These are phyloP conservation scores for Endoconidiophora laricicola DNA, from an alignment of 2,329 filamentous ascomycete genomes.

Conservation along the genomic window DNA sequence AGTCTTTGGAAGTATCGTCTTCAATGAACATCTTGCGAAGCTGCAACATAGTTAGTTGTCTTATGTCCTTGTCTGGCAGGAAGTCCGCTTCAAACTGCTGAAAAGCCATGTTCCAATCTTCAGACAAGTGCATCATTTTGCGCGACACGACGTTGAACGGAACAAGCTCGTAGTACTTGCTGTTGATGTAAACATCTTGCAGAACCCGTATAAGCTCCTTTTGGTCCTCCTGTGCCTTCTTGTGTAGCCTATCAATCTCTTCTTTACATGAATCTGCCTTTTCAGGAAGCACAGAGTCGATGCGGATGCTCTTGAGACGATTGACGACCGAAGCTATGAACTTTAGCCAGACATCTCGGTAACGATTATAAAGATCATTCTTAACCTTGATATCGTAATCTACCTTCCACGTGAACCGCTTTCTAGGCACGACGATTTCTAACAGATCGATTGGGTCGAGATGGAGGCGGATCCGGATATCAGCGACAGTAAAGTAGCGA, in stretches of 20 bases:
- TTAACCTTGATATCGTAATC: slow-evolving; percentile 84
- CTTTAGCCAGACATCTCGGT: slow-evolving; percentile 64
- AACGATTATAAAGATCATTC: slow-evolving; percentile 73
- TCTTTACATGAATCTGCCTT: slow-evolving; percentile 66
- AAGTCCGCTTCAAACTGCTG: slow-evolving; percentile 83
- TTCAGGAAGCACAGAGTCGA: slow-evolving; percentile 78
- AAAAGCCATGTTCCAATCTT: slow-evolving; percentile 86
- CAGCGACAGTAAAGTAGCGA: slow-evolving; percentile 78
- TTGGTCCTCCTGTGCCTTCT: slow-evolving; percentile 73
- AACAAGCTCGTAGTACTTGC: slow-evolving; percentile 92
- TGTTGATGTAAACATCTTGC: slow-evolving; percentile 80
- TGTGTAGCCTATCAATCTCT: slow-evolving; percentile 63
- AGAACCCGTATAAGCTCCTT: slow-evolving; percentile 55
- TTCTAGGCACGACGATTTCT: slow-evolving; percentile 82
- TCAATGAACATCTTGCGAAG: slow-evolving; percentile 91
- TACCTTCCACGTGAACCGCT: slow-evolving; percentile 92
- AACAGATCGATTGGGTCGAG: slow-evolving; percentile 86
- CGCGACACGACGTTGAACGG: slow-evolving; percentile 79
- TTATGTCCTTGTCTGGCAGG: slow-evolving; percentile 91
- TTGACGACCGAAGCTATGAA: slow-evolving; percentile 81
- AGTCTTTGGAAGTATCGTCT: slow-evolving; percentile 58
- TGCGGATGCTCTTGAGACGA: slow-evolving; percentile 72
- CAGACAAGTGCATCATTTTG: slow-evolving; percentile 80
- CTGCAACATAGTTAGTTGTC: slow-evolving; percentile 78
- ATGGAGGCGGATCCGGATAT: slow-evolving; percentile 73